These are phyloP conservation scores for Tricladium varicosporioides DNA, from an alignment of 2,329 filamentous ascomycete species.

Conservation along the genomic window DNA sequence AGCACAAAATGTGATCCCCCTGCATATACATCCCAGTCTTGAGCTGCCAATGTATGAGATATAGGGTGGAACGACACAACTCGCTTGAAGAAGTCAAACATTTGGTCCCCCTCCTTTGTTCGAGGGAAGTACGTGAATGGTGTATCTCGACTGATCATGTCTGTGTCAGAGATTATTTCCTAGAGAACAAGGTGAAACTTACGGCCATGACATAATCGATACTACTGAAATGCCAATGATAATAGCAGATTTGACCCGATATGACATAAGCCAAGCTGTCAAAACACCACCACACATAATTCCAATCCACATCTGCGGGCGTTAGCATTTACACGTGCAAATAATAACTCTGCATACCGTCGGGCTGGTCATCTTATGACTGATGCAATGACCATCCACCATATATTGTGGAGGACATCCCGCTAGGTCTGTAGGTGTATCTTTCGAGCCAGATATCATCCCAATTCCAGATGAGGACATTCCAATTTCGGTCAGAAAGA, in stretches of 20 bases:
- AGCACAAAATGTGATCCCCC: constrained; percentile 61
- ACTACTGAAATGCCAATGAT: constrained; percentile 71
- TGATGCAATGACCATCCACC: constrained; percentile 49
- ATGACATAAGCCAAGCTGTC: constrained; percentile 78
- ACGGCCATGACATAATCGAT: constrained; percentile 74
- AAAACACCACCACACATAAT: constrained; percentile 78
- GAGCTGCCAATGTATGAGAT: constrained; percentile 56
- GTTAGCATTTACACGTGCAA: not conserved
- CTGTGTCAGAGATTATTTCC: too few relatives aligned
- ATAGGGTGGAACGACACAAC: constrained; percentile 73
- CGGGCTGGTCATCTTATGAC: constrained; percentile 72
- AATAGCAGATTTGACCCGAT: constrained; percentile 72
- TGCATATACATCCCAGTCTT: constrained; percentile 60
- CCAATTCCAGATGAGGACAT: constrained; percentile 82
- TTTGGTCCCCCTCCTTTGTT: constrained; percentile 58
- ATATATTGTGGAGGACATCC: constrained; percentile 64
- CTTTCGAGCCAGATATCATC: constrained; percentile 66
- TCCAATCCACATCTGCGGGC: constrained; percentile 72
- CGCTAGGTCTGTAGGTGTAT: constrained; percentile 73
- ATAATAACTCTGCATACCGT: constrained; percentile 46
- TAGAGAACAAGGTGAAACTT: constrained; percentile 36
- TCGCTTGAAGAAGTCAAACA: constrained; percentile 71
- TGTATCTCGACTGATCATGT: constrained; percentile 53
- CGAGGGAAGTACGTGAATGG: constrained; percentile 72
- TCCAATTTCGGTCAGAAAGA: constrained; percentile 63